These are phyloP conservation scores for Blastomyces emzantsi DNA, from an alignment of 2,329 filamentous ascomycete species.

Conservation along the genomic window DNA sequence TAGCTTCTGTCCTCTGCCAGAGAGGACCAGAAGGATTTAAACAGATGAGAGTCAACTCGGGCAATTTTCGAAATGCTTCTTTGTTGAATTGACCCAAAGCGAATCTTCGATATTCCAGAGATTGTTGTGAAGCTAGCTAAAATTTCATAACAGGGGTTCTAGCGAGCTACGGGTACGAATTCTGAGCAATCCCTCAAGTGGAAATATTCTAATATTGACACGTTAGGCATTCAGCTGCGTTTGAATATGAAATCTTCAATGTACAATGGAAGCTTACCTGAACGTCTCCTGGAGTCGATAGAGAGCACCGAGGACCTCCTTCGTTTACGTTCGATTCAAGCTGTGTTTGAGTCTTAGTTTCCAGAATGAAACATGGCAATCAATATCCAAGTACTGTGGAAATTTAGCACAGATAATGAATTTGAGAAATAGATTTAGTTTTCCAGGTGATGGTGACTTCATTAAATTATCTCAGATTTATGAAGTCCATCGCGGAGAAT, in stretches of 20 bases:
- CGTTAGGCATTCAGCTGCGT: neutral
- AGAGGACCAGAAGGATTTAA: neutral
- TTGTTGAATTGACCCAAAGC: neutral
- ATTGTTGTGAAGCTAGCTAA: neutral
- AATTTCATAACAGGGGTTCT: neutral
- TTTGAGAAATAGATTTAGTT: neutral
- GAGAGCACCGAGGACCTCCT: neutral
- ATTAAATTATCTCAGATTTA: neutral
- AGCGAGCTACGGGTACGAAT: neutral
- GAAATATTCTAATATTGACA: neutral
- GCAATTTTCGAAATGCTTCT: neutral
- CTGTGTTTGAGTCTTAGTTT: neutral
- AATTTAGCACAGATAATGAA: neutral
- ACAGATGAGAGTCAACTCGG: neutral
- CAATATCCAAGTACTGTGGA: neutral
- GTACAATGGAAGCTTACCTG: neutral
- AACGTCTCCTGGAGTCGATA: neutral
- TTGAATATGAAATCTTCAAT: neutral
- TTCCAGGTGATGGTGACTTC: neutral
- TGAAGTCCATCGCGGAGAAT: neutral
- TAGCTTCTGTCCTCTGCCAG: neutral
- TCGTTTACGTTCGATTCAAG: neutral
- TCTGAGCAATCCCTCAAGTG: neutral
- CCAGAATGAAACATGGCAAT: neutral
- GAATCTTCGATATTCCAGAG: neutral